Base-by-base conservation (phyloP, 805 yeast genomes). In the Suhomyces kilbournensis region DNA sequence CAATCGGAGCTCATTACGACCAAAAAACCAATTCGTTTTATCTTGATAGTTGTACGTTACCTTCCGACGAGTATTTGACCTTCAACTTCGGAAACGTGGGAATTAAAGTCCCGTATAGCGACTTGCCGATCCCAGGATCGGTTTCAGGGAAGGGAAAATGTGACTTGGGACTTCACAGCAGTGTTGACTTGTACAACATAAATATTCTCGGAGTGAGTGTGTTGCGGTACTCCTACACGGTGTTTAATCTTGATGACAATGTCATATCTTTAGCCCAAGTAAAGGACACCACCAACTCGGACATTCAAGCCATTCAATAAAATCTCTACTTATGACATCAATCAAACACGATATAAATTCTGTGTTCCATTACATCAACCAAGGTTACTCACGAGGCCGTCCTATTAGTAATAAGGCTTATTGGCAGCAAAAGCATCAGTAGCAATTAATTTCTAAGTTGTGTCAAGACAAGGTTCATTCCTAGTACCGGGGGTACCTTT, bases 171-270 rank as follows among this genome's bases (percentile, higher is more conserved):
- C 42, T 50, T 15, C 35, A 47, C 9, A 19, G 39, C 20, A 38
- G 46, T 9, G 49, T 25, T 10, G 17, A 23, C 9, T 14, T 47
- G 12, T 38, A 47, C 25, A 20, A 46, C 42, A 17, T 35, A 3
- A 50, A 46, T 12, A 53, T 61, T 19, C 57, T 66, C 47, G 70
- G 70, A 5, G 69, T 60, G 52, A 63, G 61, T 56, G 65, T 66
- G 55, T 62, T 66, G 47, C 58, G 66, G 34, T 52, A 49, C 32
- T 62, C 65, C 12, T 66, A 66, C 53, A 45, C 62, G 7, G 68
- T 66, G 19, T 65, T 60, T 52, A 57, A 66, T 50, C 56, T 66
- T 51, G 69, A 66, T 35, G 62, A 63, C 50, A 57, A 57, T 44
- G 54, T 57, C 28, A 52, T 66, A 10, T 59, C 65, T 6, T 38